These are phyloP conservation scores for Umbilicaria muhlenbergii DNA, from an alignment of 495 filamentous ascomycete genomes.

Conservation along the genomic window DNA sequence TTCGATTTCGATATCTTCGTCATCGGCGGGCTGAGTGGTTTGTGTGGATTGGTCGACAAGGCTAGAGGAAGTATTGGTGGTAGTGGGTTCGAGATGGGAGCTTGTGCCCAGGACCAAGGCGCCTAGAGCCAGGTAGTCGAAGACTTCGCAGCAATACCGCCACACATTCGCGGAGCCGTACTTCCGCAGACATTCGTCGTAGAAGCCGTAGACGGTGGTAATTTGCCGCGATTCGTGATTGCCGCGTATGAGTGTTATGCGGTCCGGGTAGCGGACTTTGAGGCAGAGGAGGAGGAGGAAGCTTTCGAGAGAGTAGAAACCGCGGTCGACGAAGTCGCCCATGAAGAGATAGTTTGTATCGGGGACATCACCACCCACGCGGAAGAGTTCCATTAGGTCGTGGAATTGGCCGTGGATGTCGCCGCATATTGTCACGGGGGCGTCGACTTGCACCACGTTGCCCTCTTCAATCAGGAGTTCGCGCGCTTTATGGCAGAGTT, in stretches of 20 bases:
- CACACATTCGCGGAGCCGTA: conserved; percentile 96
- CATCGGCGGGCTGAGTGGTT: conserved; percentile 30
- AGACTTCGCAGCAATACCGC: conserved; percentile 97
- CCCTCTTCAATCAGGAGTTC: conserved; percentile 96
- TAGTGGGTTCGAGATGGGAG: conserved; percentile 44
- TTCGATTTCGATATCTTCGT: conserved; percentile 79
- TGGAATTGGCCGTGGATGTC: conserved; percentile 99
- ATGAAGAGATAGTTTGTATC: conserved; percentile 99
- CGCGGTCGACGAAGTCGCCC: conserved; percentile 97
- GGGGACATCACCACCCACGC: conserved; percentile 86
- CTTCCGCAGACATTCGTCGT: conserved; percentile 94
- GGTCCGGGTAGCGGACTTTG: conserved; percentile 94
- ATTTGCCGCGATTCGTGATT: conserved; percentile 98
- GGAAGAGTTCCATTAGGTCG: conserved; percentile 96
- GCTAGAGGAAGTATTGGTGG: conserved; percentile 2
- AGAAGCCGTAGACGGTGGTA: conserved; percentile 96
- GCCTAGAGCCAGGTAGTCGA: conserved; percentile 92
- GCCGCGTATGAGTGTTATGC: conserved; percentile 90
- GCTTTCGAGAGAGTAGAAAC: conserved; percentile 94
- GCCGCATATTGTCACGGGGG: conserved; percentile 96
- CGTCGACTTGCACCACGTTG: conserved; percentile 91
- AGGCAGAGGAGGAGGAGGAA: conserved; percentile 89
- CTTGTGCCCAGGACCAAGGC: conserved; percentile 86
- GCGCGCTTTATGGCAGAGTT: conserved; percentile 93
- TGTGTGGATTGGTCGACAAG: conserved; percentile 30